Conservation (phyloP, 2,329 filamentous ascomycete species). For the Epichloe scottii region DNA sequence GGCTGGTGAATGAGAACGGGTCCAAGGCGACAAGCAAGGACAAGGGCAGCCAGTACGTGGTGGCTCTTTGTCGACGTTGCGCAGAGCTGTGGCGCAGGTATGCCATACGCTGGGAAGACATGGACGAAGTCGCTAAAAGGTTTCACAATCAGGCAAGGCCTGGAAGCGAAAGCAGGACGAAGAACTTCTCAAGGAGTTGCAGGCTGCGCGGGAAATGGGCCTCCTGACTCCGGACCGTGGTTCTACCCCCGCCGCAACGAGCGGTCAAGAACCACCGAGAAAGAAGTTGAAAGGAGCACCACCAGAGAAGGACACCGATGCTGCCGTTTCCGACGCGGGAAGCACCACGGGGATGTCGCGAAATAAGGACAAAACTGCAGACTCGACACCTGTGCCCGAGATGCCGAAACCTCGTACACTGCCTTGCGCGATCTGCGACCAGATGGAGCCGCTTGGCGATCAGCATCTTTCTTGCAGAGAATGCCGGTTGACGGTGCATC, state of each 20-base stretch:
- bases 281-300: conserved; percentile 50
- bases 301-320: conserved; percentile 37
- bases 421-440: conserved; percentile 75
- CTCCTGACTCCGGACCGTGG: conserved; percentile 30
- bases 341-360: conserved; percentile 29
- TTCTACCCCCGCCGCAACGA: conserved; percentile 22
- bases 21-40: conserved; percentile 55
- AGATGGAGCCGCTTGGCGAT: conserved; percentile 58
- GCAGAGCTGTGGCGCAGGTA: conserved; percentile 93
- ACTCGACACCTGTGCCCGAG: conserved; percentile 54
- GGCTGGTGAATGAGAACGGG: conserved; percentile 52
- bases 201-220: conserved; percentile 48
- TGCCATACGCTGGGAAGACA: conserved; percentile 87
- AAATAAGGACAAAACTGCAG: conserved; percentile 47
- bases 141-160: conserved; percentile 63
- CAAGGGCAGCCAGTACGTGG: conserved; percentile 59
- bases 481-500: conserved; percentile 84
- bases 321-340: conserved; percentile 31
- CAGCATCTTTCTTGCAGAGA: conserved; percentile 70
- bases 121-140: conserved; percentile 86
- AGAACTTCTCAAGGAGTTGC: conserved; percentile 66
- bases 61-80: conserved; percentile 81
- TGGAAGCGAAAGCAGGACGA: conserved; percentile 88
- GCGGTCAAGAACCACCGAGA: conserved; percentile 40
- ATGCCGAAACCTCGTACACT: conserved; percentile 66